Base-by-base conservation (phyloP, 2,329 filamentous ascomycete genomes). In the Pyricularia pennisetigena region DNA sequence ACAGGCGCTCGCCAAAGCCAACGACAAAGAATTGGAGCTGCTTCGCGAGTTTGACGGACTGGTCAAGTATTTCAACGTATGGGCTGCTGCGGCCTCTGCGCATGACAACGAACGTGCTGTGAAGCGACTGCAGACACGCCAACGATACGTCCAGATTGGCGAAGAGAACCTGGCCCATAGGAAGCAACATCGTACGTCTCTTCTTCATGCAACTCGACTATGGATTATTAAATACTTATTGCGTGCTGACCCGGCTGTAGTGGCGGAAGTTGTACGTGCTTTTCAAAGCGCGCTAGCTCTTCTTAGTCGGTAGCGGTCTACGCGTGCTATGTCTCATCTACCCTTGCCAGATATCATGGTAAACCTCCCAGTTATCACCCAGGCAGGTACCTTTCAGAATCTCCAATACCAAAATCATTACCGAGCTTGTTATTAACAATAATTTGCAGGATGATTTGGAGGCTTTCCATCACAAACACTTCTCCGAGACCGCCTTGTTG, bases 51-150 rank as follows among this genome's bases (percentile, higher is more conserved):
- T 90, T 71, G 82, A 88, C 20, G 78, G 82, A 61, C 80, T 94
- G n/a, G 84, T 90, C 70, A 85, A 88, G 92, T 91, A 90, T 75
- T 97, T 97, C 76, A 84, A 85, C 69, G 80, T 88, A 49, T 97
- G 94, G 93, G 90, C 91, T 28, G 83, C 89, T 24, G 87, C 90
- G 14, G 90, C 90, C 0, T 85, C 88, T 35, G 79, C 82, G 12
- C 88, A 92, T 70, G 94, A 97, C 76, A 88, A 91, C 68, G 88
- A 90, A 69, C 86, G 94, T 68, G 90, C 91, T 28, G 83, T 87
- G 71, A 94, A 94, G 77, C 88, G 93, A 68, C 83, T 97, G 64
- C 90, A 90, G 74, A 97, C 94, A 2, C 88, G 93, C 70, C 88
- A 90, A 76, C 83, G 87, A 70, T 91, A 90, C 76, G 92, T 97